Conservation (phyloP, 768 basidiomycete species). For the Leccinum truebloodii region DNA sequence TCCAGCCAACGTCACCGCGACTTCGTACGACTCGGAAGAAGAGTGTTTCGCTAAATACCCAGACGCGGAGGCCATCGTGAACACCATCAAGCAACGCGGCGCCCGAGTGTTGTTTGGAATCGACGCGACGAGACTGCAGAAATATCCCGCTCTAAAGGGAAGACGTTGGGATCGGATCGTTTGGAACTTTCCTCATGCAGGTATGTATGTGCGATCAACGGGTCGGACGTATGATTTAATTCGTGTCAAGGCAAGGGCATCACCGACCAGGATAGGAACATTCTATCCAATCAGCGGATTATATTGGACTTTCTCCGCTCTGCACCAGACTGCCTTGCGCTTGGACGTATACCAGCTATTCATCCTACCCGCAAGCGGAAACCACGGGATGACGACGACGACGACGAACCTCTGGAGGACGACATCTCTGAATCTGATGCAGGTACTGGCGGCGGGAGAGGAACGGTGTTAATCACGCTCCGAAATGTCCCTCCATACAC, state of each 20-base stretch:
- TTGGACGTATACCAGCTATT: slow-evolving; percentile 54
- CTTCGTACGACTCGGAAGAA: slow-evolving; percentile 79
- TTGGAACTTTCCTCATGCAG: slow-evolving; percentile 98
- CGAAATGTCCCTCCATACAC: slow-evolving; percentile 88
- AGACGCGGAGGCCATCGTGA: slow-evolving; percentile 62
- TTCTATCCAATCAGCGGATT: slow-evolving; percentile 83
- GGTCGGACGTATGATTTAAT: background rate
- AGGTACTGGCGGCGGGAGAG: slow-evolving; percentile 40
- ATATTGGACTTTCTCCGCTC: slow-evolving; percentile 82
- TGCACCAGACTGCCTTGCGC: slow-evolving; percentile 56
- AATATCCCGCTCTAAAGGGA: slow-evolving; percentile 54
- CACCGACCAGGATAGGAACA: slow-evolving; percentile 91
- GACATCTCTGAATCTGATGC: slow-evolving; percentile 19
- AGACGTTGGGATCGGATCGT: slow-evolving; percentile 75
- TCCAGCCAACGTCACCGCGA: slow-evolving; percentile 74
- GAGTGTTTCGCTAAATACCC: slow-evolving; percentile 84
- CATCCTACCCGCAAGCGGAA: slow-evolving; percentile 46
- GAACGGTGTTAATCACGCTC: slow-evolving; percentile 83
- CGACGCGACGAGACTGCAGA: slow-evolving; percentile 81
- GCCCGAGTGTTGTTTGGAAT: slow-evolving; percentile 75
- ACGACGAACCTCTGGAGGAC: slow-evolving; percentile 36
- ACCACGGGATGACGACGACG: slow-evolving; percentile 44
- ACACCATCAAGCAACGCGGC: slow-evolving; percentile 54
- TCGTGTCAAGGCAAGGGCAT: slow-evolving; percentile 73
- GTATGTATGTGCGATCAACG: slow-evolving; percentile 49